These are phyloP conservation scores for Rhizopus arrhizus DNA, from an alignment of 371 early-diverging fungal species.

Conservation along the genomic window DNA sequence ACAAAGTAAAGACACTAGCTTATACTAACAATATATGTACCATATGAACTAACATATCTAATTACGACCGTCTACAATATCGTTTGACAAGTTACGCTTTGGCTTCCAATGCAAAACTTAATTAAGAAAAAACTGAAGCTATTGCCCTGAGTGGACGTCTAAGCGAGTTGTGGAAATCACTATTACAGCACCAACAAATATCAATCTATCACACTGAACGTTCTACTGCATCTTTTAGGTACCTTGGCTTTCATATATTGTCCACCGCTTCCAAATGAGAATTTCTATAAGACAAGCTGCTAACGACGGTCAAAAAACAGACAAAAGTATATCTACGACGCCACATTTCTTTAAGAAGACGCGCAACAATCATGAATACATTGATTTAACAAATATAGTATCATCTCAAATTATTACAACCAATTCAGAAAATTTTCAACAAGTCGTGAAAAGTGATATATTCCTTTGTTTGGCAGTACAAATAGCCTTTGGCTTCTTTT, in stretches of 20 bases:
- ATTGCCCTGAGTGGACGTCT: not conserved
- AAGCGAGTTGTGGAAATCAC: not conserved
- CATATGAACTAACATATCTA: not conserved
- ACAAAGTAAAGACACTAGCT: not conserved
- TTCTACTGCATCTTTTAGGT: constrained; percentile 3
- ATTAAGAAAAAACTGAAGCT: constrained; percentile 6
- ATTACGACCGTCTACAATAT: not conserved
- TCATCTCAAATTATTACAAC: too few species aligned
- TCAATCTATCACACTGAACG: not conserved
- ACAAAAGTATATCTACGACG: not conserved
- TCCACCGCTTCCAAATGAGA: not conserved
- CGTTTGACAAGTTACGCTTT: not conserved
- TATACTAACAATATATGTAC: constrained; percentile 7
- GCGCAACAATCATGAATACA: too few species aligned
- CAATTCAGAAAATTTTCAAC: too few species aligned
- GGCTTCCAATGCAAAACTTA: constrained; percentile 4
- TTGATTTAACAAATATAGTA: too few species aligned
- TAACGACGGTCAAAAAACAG: not conserved
- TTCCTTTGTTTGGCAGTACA: too few species aligned
- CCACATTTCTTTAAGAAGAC: not conserved
- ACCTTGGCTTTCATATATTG: constrained; percentile 1
- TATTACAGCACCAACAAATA: not conserved
- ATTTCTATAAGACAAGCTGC: not conserved
- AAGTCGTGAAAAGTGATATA: too few species aligned
- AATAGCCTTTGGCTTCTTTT: too few species aligned